phyloP scores from a whole-genome alignment of 1,284 basidiomycete species.

The Austroboletus rostrupii region DNA sequence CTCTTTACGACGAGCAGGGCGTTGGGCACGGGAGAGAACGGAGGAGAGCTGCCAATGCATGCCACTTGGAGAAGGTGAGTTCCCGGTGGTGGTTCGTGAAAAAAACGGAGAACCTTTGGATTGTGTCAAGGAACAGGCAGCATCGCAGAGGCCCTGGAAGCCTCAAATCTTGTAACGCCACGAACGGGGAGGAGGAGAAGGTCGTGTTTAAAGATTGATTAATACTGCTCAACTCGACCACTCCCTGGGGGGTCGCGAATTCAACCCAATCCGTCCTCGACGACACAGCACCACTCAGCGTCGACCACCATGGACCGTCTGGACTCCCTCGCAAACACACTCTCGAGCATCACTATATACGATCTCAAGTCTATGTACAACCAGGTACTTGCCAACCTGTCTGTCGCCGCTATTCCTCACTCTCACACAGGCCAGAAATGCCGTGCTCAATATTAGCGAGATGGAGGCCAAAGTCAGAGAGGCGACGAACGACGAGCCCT shows the following conservation, averaged over 20 bases:
- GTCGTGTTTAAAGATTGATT: not conserved
- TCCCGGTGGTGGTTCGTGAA: not conserved
- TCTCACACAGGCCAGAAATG: slow-evolving; percentile 74
- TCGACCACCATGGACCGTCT: slow-evolving; percentile 50
- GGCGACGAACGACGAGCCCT: slow-evolving; percentile 97
- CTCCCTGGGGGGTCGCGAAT: slow-evolving; percentile 20
- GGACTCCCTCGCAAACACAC: slow-evolving; percentile 61
- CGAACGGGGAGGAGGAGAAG: not conserved
- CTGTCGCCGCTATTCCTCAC: slow-evolving; percentile 9
- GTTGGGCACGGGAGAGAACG: slow-evolving; percentile 37
- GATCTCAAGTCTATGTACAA: slow-evolving; percentile 93
- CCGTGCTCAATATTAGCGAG: slow-evolving; percentile 93
- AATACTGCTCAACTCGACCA: slow-evolving; percentile 12
- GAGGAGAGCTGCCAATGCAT: slow-evolving; percentile 33
- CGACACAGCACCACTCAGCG: not conserved
- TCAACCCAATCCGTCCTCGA: not conserved
- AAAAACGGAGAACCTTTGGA: too few species aligned
- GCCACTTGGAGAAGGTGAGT: slow-evolving; percentile 2
- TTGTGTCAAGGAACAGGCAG: not conserved
- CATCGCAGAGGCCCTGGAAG: slow-evolving; percentile 11
- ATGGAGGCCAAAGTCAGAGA: slow-evolving; percentile 97
- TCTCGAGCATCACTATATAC: slow-evolving; percentile 82
- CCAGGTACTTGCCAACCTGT: slow-evolving; percentile 49
- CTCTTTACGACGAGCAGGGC: slow-evolving; percentile 27
- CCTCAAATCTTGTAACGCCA: not conserved